Evolutionary conservation across 352 stramenopile species (phyloP), one percentile per base, ranked within the genome.

Genomic region (Globisporangium ultimum): DNA sequence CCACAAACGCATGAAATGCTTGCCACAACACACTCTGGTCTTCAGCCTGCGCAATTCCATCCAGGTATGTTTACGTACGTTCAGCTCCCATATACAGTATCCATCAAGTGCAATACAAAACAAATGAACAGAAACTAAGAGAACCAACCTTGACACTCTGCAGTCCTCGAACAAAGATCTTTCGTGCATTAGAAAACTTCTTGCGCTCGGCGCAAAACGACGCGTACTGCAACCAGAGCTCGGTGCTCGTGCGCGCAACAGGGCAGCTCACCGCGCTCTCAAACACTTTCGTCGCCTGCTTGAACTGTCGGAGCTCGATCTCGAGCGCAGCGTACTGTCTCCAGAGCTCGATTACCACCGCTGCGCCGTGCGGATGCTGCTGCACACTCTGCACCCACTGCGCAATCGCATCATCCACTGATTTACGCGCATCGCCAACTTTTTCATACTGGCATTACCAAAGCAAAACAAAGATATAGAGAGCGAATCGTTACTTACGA

Each of bases 201-300:
- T 82, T 80, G 50, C 83, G 71, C 28, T 92, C 76, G 48, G 89
- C 58, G 58, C 81, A 92, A 58, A 92, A 92, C 48, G 72, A 61
- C 28, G 81, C 80, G 46, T 91, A 92, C 58, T 84, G 70, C 17
- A 89, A 64, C 80, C 78, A 91, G 24, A 88, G 58, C 10, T 58
- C 53, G 4, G 58, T 69, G 53, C 60, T 73, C 17, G 22, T 45
- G 18, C 70, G 64, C 2, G 77, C 80, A 3, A 88, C 63, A 10
- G 77, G 67, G 50, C 79, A 89, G 45, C 47, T 70, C 48, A 80
- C 73, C 6, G 78, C 83, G 43, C 68, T 60, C 58, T 92, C 83
- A 53, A 90, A 88, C 36, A 91, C 80, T 56, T 88, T 90, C 9
- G 83, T 92, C 42, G 83, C 81, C 65, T 92, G 83, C 58, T 92